Conservation (phyloP, 129 eudicot genomes). For the Heracleum sosnowskyi region DNA sequence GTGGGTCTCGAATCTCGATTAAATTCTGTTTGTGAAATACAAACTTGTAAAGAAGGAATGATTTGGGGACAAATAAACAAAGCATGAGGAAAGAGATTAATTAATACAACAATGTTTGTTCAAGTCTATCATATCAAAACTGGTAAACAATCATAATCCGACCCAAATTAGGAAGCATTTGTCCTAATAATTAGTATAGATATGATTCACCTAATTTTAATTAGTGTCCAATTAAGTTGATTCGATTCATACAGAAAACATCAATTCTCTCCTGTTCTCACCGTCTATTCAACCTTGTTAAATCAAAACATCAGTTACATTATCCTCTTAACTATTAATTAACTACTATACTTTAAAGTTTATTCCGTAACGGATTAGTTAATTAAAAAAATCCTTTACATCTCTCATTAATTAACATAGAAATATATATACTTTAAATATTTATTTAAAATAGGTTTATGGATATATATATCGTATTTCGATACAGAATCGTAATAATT, state of each 20-base stretch:
- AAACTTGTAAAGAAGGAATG: not conserved
- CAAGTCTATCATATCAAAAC: not conserved
- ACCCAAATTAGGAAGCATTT: not conserved
- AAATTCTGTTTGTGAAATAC: not conserved
- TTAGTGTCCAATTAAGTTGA: not conserved
- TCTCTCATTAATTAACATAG: no score
- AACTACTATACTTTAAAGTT: no score
- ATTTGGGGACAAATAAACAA: not conserved
- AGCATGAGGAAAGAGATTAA: not conserved
- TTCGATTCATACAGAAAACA: not conserved
- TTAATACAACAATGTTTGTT: not conserved
- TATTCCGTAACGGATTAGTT: no score
- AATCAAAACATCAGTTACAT: not conserved
- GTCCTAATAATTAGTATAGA: not conserved
- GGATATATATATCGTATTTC: no score
- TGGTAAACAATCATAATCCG: constrained; percentile 1
- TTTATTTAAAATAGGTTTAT: no score
- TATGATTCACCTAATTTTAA: not conserved
- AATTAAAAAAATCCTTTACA: no score
- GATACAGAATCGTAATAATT: no score
- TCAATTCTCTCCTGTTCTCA: not conserved
- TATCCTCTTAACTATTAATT: not conserved
- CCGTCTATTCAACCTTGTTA: not conserved
- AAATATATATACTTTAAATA: no score
- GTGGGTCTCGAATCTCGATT: not conserved